A percentile compares a stretch with the other conserved stretches of the same genome.
phyloP scores from a whole-genome alignment of 2,329 filamentous ascomycete genomes.

The Scytalidium lignicola region DNA sequence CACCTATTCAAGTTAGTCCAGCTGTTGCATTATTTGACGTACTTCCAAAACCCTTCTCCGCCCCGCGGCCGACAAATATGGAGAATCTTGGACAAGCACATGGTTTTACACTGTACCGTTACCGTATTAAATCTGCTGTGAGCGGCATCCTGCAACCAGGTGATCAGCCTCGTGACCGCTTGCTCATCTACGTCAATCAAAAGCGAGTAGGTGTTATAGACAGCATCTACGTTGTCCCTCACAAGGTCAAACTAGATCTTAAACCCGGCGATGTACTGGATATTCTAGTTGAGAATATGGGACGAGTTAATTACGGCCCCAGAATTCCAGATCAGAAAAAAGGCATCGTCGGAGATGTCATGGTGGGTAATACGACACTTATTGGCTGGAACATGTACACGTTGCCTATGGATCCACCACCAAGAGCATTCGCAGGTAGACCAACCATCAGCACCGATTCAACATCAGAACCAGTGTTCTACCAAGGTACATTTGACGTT shows the following conservation, averaged over 20 bases:
- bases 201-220: constrained; percentile 39
- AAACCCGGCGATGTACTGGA: constrained; percentile 34
- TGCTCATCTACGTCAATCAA: constrained; percentile 43
- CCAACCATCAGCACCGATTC: neutral
- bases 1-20: constrained; percentile 33
- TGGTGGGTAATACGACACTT: constrained; percentile 29
- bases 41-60: constrained; percentile 19
- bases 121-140: constrained; percentile 21
- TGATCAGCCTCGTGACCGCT: constrained; percentile 39
- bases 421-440: constrained; percentile 2
- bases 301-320: constrained; percentile 41
- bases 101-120: constrained; percentile 40
- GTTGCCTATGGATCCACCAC: constrained; percentile 29
- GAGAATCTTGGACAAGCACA: constrained; percentile 39
- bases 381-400: constrained; percentile 36
- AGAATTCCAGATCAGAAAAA: constrained; percentile 39
- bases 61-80: constrained; percentile 35
- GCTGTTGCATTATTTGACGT: constrained; percentile 33
- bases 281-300: constrained; percentile 46
- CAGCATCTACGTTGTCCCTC: constrained; percentile 35
- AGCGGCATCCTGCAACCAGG: constrained; percentile 35
- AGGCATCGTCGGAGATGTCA: constrained; percentile 40
- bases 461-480: constrained; percentile 18
- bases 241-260: constrained; percentile 33
- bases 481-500: constrained; percentile 27